A percentile compares a stretch with the other conserved stretches of the same genome.
Conservation (phyloP, 768 basidiomycete species). For the Piloderma croceum region DNA sequence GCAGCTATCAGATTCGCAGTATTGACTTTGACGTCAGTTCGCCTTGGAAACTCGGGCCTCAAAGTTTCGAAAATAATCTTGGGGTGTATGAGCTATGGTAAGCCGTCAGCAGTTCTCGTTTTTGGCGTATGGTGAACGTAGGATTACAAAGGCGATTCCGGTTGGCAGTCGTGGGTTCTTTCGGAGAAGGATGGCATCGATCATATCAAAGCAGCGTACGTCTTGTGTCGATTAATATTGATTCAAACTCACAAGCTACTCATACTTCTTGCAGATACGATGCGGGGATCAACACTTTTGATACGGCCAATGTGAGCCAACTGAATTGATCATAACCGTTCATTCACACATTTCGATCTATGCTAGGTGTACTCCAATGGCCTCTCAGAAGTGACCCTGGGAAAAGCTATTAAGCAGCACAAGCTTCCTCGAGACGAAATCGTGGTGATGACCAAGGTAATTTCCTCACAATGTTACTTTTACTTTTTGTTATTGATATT, state of each 20-base stretch:
- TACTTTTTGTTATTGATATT: not conserved
- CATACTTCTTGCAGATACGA: slow-evolving; percentile 35
- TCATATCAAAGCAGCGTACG: slow-evolving; percentile 32
- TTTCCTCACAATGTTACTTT: not conserved
- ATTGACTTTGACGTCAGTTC: not conserved
- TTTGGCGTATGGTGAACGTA: not conserved
- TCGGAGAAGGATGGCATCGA: slow-evolving; percentile 30
- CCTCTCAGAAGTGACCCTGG: slow-evolving; percentile 14
- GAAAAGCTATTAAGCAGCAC: slow-evolving; percentile 13
- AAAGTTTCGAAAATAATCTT: slow-evolving; percentile 37
- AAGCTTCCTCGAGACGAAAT: not conserved
- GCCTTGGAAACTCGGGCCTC: slow-evolving; percentile 18
- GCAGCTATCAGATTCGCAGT: too few species aligned
- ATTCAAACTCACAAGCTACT: not conserved
- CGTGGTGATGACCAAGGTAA: slow-evolving; percentile 2
- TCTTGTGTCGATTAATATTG: not conserved
- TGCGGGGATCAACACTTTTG: slow-evolving; percentile 59
- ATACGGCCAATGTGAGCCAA: slow-evolving; percentile 44
- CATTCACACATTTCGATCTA: slow-evolving; percentile 14
- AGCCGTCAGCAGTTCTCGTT: not conserved
- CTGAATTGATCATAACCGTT: slow-evolving; percentile 25
- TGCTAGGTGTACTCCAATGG: slow-evolving; percentile 27
- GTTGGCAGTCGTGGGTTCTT: slow-evolving; percentile 26
- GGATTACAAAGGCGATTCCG: not conserved
- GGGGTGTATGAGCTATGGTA: slow-evolving; percentile 31